phyloP scores from a whole-genome alignment of 192 early-diverging fungal genomes.

The Coemansia sp. region DNA sequence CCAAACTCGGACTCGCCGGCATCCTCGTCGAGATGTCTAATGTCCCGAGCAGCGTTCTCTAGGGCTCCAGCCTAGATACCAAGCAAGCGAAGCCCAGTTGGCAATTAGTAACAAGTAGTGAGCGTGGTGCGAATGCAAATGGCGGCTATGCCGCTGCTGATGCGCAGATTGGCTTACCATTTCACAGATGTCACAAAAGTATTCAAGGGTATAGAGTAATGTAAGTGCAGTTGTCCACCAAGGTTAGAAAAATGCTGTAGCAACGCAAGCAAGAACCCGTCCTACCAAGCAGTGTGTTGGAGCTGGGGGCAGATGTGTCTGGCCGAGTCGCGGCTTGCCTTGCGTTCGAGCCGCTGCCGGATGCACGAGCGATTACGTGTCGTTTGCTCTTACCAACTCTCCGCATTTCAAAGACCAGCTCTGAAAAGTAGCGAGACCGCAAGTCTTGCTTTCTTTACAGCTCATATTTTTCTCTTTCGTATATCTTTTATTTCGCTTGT shows the following conservation, averaged over 20 bases:
- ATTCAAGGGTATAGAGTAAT: not conserved
- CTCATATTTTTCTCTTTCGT: not conserved
- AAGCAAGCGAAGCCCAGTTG: not conserved
- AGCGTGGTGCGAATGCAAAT: not conserved
- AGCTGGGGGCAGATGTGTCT: not conserved
- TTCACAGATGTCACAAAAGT: not conserved
- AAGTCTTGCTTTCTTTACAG: constrained; percentile 3
- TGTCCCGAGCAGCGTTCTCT: constrained; percentile 77
- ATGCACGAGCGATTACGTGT: not conserved
- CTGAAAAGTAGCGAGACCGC: not conserved
- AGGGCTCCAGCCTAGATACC: constrained; percentile 80
- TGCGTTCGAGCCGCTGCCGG: not conserved
- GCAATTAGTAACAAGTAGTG: not conserved
- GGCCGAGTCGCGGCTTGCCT: not conserved
- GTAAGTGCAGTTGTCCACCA: not conserved
- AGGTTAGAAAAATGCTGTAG: not conserved
- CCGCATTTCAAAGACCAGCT: not conserved
- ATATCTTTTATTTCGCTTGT: not conserved
- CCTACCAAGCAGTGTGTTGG: not conserved
- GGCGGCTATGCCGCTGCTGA: not conserved
- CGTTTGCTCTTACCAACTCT: not conserved
- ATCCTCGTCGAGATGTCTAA: constrained; percentile 82
- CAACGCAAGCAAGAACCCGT: no score
- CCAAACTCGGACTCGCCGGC: constrained; percentile 87
- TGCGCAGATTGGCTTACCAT: constrained; percentile 6